phyloP scores from a whole-genome alignment of 495 filamentous ascomycete species.

The Aspergillus haitiensis region DNA sequence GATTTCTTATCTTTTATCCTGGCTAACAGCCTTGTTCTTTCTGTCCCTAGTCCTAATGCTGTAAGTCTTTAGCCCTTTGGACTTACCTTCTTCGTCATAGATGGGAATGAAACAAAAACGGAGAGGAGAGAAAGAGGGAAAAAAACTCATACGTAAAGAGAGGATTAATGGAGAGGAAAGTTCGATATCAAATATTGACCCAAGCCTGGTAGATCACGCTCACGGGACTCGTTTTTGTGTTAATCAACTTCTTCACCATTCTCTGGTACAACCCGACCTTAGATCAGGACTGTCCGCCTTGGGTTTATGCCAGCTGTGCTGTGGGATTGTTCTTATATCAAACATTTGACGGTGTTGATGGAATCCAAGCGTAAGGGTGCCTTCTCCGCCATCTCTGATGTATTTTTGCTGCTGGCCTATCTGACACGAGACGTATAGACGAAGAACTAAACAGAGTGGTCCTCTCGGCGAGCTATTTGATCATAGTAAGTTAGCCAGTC shows the following conservation, averaged over 20 bases:
- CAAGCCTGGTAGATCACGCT: slow-evolving; percentile 68
- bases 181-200: slow-evolving; percentile 12
- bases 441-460: slow-evolving; percentile 88
- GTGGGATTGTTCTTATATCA: slow-evolving; percentile 92
- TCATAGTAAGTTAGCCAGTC: slow-evolving; percentile 61
- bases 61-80: slow-evolving; percentile 42
- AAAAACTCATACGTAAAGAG: neutral
- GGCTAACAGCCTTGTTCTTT: slow-evolving; percentile 25
- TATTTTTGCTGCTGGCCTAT: slow-evolving; percentile 7
- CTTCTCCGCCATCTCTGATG: neutral
- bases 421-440: slow-evolving; percentile 46
- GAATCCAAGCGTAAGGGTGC: slow-evolving; percentile 75
- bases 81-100: neutral
- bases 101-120: neutral
- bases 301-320: slow-evolving; percentile 94
- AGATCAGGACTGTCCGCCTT: slow-evolving; percentile 87
- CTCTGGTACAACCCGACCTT: slow-evolving; percentile 95
- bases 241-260: slow-evolving; percentile 87
- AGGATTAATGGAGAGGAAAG: too few relatives aligned
- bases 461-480: slow-evolving; percentile 96
- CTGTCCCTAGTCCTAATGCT: slow-evolving; percentile 55
- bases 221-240: slow-evolving; percentile 86
- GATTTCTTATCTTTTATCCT: slow-evolving; percentile 17
- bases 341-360: slow-evolving; percentile 97
- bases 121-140: neutral